Percentiles rank a stretch among this genome's conserved stretches.
These are phyloP conservation scores for Trametes maxima DNA, from an alignment of 768 basidiomycete genomes.

Conservation along the genomic window DNA sequence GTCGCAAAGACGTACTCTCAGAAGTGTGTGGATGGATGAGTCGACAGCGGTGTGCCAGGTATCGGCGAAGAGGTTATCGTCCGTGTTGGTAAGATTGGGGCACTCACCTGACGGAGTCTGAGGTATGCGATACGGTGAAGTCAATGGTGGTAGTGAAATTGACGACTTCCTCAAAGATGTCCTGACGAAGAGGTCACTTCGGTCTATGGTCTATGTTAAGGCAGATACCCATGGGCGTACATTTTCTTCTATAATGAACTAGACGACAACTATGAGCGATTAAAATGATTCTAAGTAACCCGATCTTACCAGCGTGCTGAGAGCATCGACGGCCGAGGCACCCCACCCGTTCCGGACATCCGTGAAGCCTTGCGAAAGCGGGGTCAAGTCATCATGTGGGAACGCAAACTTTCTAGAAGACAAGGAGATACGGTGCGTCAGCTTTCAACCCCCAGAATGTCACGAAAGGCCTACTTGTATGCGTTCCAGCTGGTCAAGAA, in stretches of 20 bases:
- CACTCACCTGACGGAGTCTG: slow-evolving; percentile 47
- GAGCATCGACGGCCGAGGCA: slow-evolving; percentile 62
- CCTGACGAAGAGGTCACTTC: slow-evolving; percentile 35
- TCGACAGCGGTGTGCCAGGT: slow-evolving; percentile 74
- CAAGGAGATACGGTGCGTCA: background rate
- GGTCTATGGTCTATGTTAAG: background rate
- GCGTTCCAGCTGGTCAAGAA: slow-evolving; percentile 55
- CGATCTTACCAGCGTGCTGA: slow-evolving; percentile 58
- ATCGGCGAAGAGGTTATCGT: slow-evolving; percentile 62
- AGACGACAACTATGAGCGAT: background rate
- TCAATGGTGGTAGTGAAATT: slow-evolving; percentile 54
- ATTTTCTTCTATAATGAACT: slow-evolving; percentile 62
- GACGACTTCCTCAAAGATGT: slow-evolving; percentile 58
- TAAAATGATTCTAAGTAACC: background rate
- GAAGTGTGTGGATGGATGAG: slow-evolving; percentile 61
- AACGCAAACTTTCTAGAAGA: slow-evolving; percentile 55
- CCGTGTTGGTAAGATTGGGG: slow-evolving; percentile 56
- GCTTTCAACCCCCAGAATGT: background rate
- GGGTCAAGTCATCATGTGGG: slow-evolving; percentile 63
- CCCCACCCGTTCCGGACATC: slow-evolving; percentile 51
- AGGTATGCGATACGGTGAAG: slow-evolving; percentile 52
- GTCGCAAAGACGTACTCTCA: slow-evolving; percentile 43
- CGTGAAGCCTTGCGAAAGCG: slow-evolving; percentile 44
- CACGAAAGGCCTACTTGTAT: slow-evolving; percentile 49
- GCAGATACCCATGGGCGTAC: background rate